Percentiles rank a stretch among this genome's conserved stretches.
phyloP scores from a whole-genome alignment of 768 basidiomycete species.

The Psilocybe azurescens region DNA sequence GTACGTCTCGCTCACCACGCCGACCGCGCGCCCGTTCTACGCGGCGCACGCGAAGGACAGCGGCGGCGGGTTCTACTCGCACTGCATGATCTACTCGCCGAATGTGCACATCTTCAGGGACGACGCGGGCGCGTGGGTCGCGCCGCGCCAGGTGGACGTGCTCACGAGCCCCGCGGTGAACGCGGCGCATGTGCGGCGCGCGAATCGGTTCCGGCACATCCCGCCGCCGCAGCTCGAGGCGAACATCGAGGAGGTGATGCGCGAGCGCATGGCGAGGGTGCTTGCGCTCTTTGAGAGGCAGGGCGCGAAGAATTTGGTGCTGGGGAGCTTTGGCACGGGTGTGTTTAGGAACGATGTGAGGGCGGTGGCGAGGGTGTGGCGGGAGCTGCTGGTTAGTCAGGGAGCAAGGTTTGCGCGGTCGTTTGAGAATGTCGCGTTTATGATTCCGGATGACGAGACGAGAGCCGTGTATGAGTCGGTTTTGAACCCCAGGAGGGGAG shows the following conservation, averaged over 20 bases:
- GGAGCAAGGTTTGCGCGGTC: neutral
- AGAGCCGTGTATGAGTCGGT: neutral
- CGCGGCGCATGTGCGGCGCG: conserved; percentile 45
- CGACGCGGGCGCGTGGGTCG: conserved; percentile 58
- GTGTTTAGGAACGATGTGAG: conserved; percentile 68
- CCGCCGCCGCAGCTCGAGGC: conserved; percentile 22
- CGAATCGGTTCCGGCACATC: conserved; percentile 11
- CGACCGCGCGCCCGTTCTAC: conserved; percentile 62
- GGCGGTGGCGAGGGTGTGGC: conserved; percentile 65
- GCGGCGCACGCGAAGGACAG: conserved; percentile 50
- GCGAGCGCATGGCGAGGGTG: conserved; percentile 72
- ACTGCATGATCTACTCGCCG: conserved; percentile 77
- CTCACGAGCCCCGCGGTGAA: conserved; percentile 76
- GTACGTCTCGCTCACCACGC: conserved; percentile 61
- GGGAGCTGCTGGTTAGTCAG: neutral
- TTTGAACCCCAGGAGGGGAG: neutral
- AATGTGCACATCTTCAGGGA: conserved; percentile 62
- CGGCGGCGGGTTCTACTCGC: conserved; percentile 64
- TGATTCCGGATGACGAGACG: neutral
- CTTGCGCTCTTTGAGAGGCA: conserved; percentile 65
- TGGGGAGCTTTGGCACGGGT: conserved; percentile 82
- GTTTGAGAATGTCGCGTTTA: neutral
- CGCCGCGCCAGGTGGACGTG: conserved; percentile 65
- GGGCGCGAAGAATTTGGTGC: conserved; percentile 59
- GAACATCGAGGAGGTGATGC: conserved; percentile 50